Percentiles rank a stretch among this genome's conserved stretches.
Conservation (phyloP, 129 eudicot species). For the Solidago caesia region DNA sequence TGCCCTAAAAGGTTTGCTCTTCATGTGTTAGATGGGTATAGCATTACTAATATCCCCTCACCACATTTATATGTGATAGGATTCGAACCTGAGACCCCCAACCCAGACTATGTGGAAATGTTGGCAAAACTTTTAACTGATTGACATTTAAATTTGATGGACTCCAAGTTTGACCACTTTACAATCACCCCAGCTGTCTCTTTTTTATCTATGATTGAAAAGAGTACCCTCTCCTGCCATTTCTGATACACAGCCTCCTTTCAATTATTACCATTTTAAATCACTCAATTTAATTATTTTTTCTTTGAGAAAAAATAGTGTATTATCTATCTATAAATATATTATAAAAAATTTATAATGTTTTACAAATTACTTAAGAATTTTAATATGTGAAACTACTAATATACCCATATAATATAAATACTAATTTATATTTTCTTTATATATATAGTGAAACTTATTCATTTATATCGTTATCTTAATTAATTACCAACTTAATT, state of each 20-base stretch:
- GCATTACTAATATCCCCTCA: rapidly evolving
- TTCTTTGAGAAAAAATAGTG: no score
- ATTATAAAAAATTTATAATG: no score
- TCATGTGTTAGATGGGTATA: no score
- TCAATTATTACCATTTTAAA: slow-evolving; percentile 17
- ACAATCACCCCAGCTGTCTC: slow-evolving; percentile 29
- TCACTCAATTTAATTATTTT: not conserved
- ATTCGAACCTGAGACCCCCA: not conserved
- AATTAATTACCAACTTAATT: no score
- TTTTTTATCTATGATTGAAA: slow-evolving; percentile 24
- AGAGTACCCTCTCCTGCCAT: slow-evolving; percentile 28
- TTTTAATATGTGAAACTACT: no score
- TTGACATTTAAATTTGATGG: slow-evolving; percentile 2
- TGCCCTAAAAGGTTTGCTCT: no score
- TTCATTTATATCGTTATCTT: no score
- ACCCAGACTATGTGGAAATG: not conserved
- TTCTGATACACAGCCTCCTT: slow-evolving; percentile 4
- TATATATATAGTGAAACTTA: no score
- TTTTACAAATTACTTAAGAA: no score
- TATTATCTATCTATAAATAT: no score
- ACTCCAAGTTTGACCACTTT: slow-evolving; percentile 29
- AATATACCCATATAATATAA: no score
- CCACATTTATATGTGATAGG: not conserved
- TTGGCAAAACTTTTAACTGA: not conserved
- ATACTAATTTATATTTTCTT: no score